phyloP scores from a whole-genome alignment of 2,329 filamentous ascomycete species.

The Aspergillus hortae region DNA sequence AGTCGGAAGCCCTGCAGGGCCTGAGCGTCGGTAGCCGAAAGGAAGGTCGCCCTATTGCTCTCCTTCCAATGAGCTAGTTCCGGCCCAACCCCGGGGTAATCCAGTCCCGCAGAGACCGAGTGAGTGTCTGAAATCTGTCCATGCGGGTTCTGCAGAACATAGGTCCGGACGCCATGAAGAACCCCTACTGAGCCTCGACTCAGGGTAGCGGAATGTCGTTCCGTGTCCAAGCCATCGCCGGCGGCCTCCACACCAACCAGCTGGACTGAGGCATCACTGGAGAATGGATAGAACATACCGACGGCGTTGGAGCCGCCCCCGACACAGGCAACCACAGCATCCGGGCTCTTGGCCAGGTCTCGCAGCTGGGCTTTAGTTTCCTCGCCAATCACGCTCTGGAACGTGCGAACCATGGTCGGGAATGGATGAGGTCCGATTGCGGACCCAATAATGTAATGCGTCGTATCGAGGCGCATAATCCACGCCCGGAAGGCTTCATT shows the following conservation, averaged over 20 bases:
- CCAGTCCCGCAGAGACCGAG: constrained; percentile 86
- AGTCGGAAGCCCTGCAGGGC: constrained; percentile 81
- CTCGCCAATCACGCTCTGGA: constrained; percentile 89
- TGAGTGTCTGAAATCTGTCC: constrained; percentile 90
- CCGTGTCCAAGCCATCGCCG: constrained; percentile 79
- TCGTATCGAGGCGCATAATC: constrained; percentile 83
- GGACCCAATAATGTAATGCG: constrained; percentile 93
- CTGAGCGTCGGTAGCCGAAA: constrained; percentile 85
- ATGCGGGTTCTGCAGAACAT: constrained; percentile 82
- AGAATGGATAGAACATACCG: constrained; percentile 96
- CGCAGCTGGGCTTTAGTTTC: constrained; percentile 92
- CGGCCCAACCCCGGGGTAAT: constrained; percentile 92
- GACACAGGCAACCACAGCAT: constrained; percentile 96
- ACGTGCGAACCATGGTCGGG: constrained; percentile 94
- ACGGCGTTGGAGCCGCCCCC: constrained; percentile 88
- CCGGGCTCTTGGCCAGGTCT: constrained; percentile 77
- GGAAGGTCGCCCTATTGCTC: constrained; percentile 72
- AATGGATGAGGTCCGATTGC: constrained; percentile 95
- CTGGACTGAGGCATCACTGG: constrained; percentile 74
- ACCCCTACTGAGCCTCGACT: constrained; percentile 80
- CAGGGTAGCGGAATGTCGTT: constrained; percentile 80
- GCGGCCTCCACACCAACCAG: constrained; percentile 92
- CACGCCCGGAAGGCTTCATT: constrained; percentile 90
- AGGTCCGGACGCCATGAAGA: constrained; percentile 90
- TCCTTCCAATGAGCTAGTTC: constrained; percentile 92